Percentiles rank a stretch among this genome's conserved stretches.
Conservation (phyloP, 2,329 filamentous ascomycete genomes). For the Metarhizium guizhouense region DNA sequence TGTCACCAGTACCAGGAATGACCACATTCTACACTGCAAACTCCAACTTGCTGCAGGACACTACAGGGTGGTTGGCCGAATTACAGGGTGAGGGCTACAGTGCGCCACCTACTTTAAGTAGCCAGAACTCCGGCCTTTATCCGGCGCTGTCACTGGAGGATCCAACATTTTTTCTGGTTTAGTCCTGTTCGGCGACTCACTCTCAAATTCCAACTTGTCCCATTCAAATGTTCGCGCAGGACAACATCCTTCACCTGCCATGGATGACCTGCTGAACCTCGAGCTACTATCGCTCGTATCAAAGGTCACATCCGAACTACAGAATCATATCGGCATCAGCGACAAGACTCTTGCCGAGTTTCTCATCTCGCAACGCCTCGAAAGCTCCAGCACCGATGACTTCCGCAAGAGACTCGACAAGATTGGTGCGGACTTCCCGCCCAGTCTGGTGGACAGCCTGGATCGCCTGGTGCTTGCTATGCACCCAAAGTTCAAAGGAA, state of each 20-base stretch:
- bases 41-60: no score
- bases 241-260: conserved; percentile 28
- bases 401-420: conserved; percentile 70
- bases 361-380: conserved; percentile 79
- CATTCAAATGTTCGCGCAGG: conserved; percentile 6
- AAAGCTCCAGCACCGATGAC: conserved; percentile 59
- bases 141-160: neutral
- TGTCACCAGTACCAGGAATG: no score
- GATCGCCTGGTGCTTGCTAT: conserved; percentile 81
- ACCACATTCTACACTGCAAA: no score
- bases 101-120: neutral
- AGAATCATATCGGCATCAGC: conserved; percentile 85
- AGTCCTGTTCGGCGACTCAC: neutral
- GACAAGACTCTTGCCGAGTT: conserved; percentile 97
- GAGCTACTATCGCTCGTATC: conserved; percentile 91
- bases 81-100: neutral
- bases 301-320: conserved; percentile 86
- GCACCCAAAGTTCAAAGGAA: conserved; percentile 78
- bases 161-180: neutral
- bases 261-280: conserved; percentile 88
- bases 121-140: neutral
- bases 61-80: no score
- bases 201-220: neutral
- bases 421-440: conserved; percentile 74
- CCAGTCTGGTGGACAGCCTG: conserved; percentile 81